phyloP scores from a whole-genome alignment of 2,329 filamentous ascomycete genomes.

The Fusarium neocosmosporiellum region DNA sequence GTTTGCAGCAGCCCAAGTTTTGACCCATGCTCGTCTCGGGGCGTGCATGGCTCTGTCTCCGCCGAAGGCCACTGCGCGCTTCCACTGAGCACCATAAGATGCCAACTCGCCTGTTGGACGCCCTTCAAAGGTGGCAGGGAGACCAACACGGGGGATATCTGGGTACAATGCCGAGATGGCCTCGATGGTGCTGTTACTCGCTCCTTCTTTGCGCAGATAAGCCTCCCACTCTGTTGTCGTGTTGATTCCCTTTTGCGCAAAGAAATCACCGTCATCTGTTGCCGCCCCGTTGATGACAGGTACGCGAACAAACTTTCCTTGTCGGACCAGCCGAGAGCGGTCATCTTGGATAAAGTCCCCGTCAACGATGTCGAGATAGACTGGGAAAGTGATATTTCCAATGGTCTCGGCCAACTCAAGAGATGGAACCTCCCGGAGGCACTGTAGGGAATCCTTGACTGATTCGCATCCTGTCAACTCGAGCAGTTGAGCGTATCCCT shows the following conservation, averaged over 20 bases:
- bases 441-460: conserved; percentile 2
- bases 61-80: conserved; percentile 21
- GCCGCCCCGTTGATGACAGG: conserved; percentile 14
- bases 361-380: conserved; percentile 24
- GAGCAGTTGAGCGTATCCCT: conserved; percentile 15
- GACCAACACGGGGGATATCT: conserved; percentile 13
- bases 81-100: conserved; percentile 26
- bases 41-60: conserved; percentile 30
- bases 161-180: conserved; percentile 19
- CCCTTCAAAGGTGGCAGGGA: conserved; percentile 11
- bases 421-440: conserved; percentile 24
- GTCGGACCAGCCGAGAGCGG: conserved; percentile 15
- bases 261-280: conserved; percentile 24
- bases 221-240: conserved; percentile 24
- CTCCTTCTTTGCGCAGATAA: conserved; percentile 14
- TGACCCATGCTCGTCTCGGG: conserved; percentile 22
- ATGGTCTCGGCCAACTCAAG: conserved; percentile 14
- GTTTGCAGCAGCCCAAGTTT: conserved; percentile 10
- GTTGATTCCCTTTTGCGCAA: conserved; percentile 21
- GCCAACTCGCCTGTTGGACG: conserved; percentile 3
- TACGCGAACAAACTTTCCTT: conserved; percentile 17
- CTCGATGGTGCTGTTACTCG: conserved; percentile 6
- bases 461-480: background rate
- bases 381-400: conserved; percentile 22
- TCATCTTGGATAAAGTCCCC: conserved; percentile 22